Evolutionary conservation across 2,329 filamentous ascomycete genomes (phyloP).

Genomic region (Ceratocystis huliohia): DNA sequence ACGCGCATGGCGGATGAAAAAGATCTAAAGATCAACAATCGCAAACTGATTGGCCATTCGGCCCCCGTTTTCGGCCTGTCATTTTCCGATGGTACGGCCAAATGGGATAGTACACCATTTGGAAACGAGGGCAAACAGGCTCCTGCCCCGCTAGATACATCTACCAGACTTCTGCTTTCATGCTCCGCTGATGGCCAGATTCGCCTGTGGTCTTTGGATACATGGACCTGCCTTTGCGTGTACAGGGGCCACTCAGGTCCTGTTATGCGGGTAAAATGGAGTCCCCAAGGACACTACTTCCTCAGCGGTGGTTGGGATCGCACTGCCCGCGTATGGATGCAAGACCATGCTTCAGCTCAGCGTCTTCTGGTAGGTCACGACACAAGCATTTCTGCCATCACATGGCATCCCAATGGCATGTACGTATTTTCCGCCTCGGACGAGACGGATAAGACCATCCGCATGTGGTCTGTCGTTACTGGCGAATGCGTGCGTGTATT

Average conservation of each 20-base stretch:
- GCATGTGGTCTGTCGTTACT: constrained; percentile 92
- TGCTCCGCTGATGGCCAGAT: constrained; percentile 78
- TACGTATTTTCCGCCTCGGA: constrained; percentile 90
- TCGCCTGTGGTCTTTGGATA: constrained; percentile 83
- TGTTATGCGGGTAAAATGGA: constrained; percentile 78
- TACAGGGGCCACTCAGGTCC: constrained; percentile 90
- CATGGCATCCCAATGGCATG: constrained; percentile 87
- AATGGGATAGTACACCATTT: constrained; percentile 38
- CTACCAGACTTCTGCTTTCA: constrained; percentile 69
- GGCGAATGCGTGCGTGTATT: constrained; percentile 84
- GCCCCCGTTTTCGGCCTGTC: constrained; percentile 80
- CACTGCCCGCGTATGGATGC: constrained; percentile 80
- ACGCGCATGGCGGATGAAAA: constrained; percentile 50
- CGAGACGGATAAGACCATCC: constrained; percentile 73
- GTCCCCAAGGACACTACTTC: constrained; percentile 92
- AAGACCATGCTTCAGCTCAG: constrained; percentile 80
- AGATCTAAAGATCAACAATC: constrained; percentile 48
- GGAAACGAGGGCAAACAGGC: constrained; percentile 35
- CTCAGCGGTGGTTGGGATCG: constrained; percentile 77
- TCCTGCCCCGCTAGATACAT: constrained; percentile 36
- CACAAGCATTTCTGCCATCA: constrained; percentile 77
- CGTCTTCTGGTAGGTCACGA: constrained; percentile 87
- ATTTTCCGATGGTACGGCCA: constrained; percentile 62
- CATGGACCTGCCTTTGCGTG: constrained; percentile 82
- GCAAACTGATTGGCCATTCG: constrained; percentile 74